phyloP scores from a whole-genome alignment of 2,329 filamentous ascomycete species.

The Bipolaris sorokiniana region DNA sequence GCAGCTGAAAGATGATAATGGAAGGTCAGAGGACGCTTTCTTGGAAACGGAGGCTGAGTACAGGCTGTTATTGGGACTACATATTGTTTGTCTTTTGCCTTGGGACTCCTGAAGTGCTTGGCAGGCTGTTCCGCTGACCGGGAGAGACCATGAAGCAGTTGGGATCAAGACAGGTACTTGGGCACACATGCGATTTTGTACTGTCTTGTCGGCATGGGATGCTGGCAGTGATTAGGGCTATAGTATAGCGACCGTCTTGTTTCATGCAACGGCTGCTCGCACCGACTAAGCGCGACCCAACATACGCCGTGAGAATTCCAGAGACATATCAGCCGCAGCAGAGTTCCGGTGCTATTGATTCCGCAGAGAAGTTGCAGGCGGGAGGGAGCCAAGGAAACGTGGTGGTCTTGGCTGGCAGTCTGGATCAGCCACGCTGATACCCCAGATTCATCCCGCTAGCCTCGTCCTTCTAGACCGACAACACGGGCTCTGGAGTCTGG shows the following conservation, averaged over 20 bases:
- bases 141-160: conserved; percentile 11
- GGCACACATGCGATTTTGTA: conserved; percentile 1
- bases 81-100: conserved; percentile 6
- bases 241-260: conserved; percentile 4
- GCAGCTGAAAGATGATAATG: conserved; percentile 32
- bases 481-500: conserved; percentile 9
- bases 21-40: conserved; percentile 25
- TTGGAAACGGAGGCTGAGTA: conserved; percentile 27
- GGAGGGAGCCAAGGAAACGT: conserved; percentile 37
- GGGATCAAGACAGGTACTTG: conserved; percentile 5
- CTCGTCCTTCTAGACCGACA: conserved; percentile 2
- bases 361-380: conserved; percentile 16
- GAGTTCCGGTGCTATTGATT: conserved; percentile 4
- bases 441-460: conserved; percentile 23
- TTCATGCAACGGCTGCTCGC: conserved; percentile 8
- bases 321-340: neutral
- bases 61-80: conserved; percentile 5
- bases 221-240: conserved; percentile 11
- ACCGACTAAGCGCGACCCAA: neutral
- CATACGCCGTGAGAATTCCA: neutral
- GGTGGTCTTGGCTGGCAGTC: conserved; percentile 39
- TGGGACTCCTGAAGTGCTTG: conserved; percentile 4
- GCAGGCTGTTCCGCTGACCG: conserved; percentile 6
- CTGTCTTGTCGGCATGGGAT: conserved; percentile 3
- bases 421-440: conserved; percentile 44